A percentile compares a stretch with the other conserved stretches of the same genome.
phyloP scores from a whole-genome alignment of 1,284 basidiomycete genomes.

The Jaminaea rosea region DNA sequence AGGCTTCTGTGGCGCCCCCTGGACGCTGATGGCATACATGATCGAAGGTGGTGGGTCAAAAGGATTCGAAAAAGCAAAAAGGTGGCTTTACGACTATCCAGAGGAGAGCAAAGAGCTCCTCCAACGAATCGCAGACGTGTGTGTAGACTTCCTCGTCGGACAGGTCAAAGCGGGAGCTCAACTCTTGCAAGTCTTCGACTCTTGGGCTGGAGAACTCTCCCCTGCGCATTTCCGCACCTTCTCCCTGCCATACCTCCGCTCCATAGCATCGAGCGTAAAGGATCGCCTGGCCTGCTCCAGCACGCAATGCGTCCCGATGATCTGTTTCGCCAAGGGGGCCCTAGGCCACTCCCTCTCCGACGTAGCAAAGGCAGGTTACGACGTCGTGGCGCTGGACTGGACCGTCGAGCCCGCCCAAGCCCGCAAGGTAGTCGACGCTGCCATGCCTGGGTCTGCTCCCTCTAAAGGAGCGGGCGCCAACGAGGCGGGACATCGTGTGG shows the following conservation, averaged over 20 bases:
- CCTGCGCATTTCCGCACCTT: constrained; percentile 43
- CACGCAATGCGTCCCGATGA: constrained; percentile 36
- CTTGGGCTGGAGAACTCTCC: constrained; percentile 47
- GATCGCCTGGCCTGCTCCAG: constrained; percentile 37
- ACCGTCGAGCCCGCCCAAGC: constrained; percentile 41
- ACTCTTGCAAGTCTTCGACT: constrained; percentile 45
- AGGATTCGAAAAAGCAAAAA: constrained; percentile 44
- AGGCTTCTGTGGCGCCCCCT: constrained; percentile 45
- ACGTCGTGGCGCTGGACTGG: constrained; percentile 45
- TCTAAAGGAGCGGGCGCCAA: constrained; percentile 28
- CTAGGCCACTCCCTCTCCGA: constrained; percentile 41
- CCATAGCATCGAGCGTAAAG: constrained; percentile 36
- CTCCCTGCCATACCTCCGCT: constrained; percentile 38
- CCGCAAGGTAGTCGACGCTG: constrained; percentile 32
- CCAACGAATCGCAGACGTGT: constrained; percentile 39
- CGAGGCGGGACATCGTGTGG: constrained; percentile 51
- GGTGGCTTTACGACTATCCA: constrained; percentile 43
- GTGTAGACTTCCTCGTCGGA: constrained; percentile 42
- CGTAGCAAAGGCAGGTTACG: constrained; percentile 41
- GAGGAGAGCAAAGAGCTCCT: constrained; percentile 41
- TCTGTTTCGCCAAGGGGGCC: constrained; percentile 43
- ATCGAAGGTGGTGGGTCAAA: constrained; percentile 45
- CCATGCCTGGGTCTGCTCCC: constrained; percentile 18
- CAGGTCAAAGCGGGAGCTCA: constrained; percentile 44
- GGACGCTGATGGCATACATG: constrained; percentile 48